A percentile compares a stretch with the other conserved stretches of the same genome.
These are phyloP conservation scores for Epicoccum sorghinum DNA, from an alignment of 2,329 filamentous ascomycete species.

Conservation along the genomic window DNA sequence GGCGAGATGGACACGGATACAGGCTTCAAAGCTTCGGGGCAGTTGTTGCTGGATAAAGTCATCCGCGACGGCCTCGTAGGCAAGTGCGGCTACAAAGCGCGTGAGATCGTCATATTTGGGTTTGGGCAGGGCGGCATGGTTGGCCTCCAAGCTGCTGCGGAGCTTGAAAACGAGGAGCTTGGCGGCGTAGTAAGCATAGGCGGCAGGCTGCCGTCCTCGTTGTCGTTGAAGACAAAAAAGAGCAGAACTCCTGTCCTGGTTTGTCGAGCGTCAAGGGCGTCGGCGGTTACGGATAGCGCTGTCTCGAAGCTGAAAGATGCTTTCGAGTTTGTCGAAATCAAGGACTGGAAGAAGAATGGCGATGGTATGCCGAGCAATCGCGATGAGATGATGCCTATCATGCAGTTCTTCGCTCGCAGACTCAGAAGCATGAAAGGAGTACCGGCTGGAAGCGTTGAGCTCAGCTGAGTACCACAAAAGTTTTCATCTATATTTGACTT, in stretches of 20 bases:
- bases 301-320: constrained; percentile 68
- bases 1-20: constrained; percentile 62
- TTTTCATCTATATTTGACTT: too few relatives aligned
- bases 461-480: constrained; percentile 34
- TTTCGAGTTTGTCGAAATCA: constrained; percentile 59
- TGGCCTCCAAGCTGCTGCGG: constrained; percentile 53
- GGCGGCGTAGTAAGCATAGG: constrained; percentile 69
- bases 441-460: constrained; percentile 59
- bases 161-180: constrained; percentile 50
- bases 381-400: constrained; percentile 88
- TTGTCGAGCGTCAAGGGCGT: constrained; percentile 59
- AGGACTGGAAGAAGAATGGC: constrained; percentile 60
- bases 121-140: constrained; percentile 65
- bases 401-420: constrained; percentile 78
- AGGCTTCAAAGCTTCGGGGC: constrained; percentile 54
- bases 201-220: constrained; percentile 58
- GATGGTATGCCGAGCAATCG: constrained; percentile 83
- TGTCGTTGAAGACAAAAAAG: constrained; percentile 53
- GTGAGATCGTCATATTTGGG: constrained; percentile 61
- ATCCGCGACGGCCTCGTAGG: constrained; percentile 53
- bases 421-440: constrained; percentile 62
- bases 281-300: constrained; percentile 66
- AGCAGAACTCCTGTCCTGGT: constrained; percentile 68
- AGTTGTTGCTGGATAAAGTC: constrained; percentile 52
- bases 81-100: constrained; percentile 56